A percentile compares a stretch with the other conserved stretches of the same genome.
phyloP scores from a whole-genome alignment of 352 stramenopile species.

The Pythium chondricola region DNA sequence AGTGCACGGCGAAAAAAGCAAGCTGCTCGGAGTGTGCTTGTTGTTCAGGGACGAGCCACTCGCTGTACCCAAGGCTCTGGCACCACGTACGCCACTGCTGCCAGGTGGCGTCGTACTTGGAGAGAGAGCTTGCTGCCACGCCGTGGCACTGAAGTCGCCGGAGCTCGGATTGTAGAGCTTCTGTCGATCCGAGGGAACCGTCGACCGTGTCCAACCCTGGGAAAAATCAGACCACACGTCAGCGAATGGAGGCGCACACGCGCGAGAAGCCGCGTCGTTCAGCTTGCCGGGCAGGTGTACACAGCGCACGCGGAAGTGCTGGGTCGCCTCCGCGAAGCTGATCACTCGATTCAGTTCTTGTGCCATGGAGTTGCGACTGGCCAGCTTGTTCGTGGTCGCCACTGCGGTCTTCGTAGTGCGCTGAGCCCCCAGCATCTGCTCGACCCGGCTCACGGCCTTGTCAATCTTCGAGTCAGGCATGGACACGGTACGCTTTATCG shows the following conservation, averaged over 20 bases:
- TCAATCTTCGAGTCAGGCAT: conserved; percentile 19
- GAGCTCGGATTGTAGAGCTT: conserved; percentile 2
- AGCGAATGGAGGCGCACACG: conserved; percentile 6
- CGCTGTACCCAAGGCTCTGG: background rate
- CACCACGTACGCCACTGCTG: conserved; percentile 2
- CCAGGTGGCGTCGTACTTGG: background rate
- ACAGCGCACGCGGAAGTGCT: conserved; percentile 11
- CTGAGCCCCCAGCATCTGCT: background rate
- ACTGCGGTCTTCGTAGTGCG: too few species aligned
- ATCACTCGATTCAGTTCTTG: conserved; percentile 34
- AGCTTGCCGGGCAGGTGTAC: conserved; percentile 9
- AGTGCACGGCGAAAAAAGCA: conserved; percentile 3
- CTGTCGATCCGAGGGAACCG: background rate
- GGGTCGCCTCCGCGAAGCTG: conserved; percentile 11
- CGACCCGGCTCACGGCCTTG: conserved; percentile 2
- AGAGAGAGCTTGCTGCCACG: background rate
- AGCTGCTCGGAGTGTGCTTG: conserved; percentile 1
- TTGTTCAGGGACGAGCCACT: background rate
- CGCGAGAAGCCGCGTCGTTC: conserved; percentile 22
- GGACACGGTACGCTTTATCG: conserved; percentile 1
- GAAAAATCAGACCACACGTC: background rate
- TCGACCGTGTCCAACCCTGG: background rate
- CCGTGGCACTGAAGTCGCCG: background rate
- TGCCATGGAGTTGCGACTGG: conserved; percentile 3
- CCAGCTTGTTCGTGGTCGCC: conserved; percentile 13